These are phyloP conservation scores for Paraphaeosphaeria minitans DNA, from an alignment of 2,329 filamentous ascomycete species.

Conservation along the genomic window DNA sequence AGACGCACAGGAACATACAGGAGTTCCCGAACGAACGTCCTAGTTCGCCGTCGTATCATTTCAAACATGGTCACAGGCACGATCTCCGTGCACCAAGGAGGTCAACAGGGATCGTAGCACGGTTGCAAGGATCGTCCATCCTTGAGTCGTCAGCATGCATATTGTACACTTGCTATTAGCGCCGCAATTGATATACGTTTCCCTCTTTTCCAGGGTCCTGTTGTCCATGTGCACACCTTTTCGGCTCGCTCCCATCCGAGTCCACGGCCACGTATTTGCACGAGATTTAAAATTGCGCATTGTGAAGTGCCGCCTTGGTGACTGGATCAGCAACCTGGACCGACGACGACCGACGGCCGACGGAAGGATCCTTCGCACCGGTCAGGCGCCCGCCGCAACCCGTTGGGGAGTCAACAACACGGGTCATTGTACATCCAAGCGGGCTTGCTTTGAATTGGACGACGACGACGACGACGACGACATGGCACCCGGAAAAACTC, in stretches of 20 bases:
- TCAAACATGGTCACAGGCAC: background rate
- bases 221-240: background rate
- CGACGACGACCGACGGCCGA: background rate
- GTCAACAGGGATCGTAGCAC: background rate
- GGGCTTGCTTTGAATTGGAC: conserved; percentile 1
- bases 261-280: background rate
- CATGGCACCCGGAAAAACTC: too few species aligned
- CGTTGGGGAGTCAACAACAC: conserved; percentile 2
- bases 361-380: conserved; percentile 6
- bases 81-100: background rate
- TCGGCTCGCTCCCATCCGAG: background rate
- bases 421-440: conserved; percentile 5
- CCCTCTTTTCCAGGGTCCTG: background rate
- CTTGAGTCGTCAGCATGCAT: background rate
- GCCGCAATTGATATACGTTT: background rate
- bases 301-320: background rate
- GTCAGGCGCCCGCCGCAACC: conserved; percentile 3
- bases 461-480: too few species aligned
- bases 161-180: conserved; percentile 1
- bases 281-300: too few species aligned
- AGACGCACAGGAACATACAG: conserved; percentile 38
- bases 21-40: conserved; percentile 21
- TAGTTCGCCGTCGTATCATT: background rate
- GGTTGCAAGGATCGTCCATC: background rate
- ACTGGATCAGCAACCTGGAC: conserved; percentile 1